phyloP scores from a whole-genome alignment of 306 rosid species.

The Fagus crenata region DNA sequence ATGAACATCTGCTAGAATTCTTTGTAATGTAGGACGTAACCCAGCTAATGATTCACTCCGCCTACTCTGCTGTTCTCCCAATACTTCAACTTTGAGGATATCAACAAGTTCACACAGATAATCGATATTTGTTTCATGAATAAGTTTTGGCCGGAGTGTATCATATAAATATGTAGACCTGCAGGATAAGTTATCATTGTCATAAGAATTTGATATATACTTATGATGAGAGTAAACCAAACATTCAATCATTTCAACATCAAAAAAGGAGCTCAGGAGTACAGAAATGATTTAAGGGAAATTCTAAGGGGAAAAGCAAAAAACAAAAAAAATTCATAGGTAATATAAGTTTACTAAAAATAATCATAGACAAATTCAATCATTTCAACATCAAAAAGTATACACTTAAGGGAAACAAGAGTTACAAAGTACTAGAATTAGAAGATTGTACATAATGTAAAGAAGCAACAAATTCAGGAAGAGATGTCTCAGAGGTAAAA shows the following conservation, averaged over 20 bases:
- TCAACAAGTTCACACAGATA: slow-evolving; percentile 94
- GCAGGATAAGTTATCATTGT: slow-evolving; percentile 38
- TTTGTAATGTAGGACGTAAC: slow-evolving; percentile 80
- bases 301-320: neutral
- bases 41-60: slow-evolving; percentile 83
- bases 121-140: slow-evolving; percentile 92
- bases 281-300: neutral
- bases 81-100: slow-evolving; percentile 89
- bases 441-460: too few species aligned
- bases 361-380: too few species aligned
- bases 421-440: too few species aligned
- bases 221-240: neutral
- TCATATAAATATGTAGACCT: slow-evolving; percentile 90
- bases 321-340: too few species aligned
- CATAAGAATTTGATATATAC: slow-evolving; percentile 15
- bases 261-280: neutral
- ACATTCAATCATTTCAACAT: slow-evolving; percentile 16
- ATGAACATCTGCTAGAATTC: slow-evolving; percentile 95
- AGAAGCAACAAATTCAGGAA: too few species aligned
- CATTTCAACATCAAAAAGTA: too few species aligned
- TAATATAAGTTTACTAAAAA: too few species aligned
- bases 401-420: too few species aligned
- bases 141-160: slow-evolving; percentile 89
- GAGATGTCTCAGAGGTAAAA: too few species aligned
- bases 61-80: slow-evolving; percentile 77